Base-by-base conservation (phyloP, 129 eudicot species). In the Ambrosia artemisiifolia region DNA sequence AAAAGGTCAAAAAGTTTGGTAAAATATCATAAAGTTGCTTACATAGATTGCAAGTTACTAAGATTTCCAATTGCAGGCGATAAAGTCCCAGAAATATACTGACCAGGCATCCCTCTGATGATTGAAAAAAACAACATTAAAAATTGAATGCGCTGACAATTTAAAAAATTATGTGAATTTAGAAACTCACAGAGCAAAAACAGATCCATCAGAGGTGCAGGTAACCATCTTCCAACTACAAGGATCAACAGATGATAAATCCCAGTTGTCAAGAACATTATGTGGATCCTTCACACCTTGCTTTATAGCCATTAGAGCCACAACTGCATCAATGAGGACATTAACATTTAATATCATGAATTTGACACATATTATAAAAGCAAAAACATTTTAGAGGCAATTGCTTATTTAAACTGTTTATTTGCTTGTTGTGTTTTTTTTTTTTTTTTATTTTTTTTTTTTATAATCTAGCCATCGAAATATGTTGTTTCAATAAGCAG, bases 171-270 rank as follows among this genome's bases (percentile, higher is more conserved):
- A 68, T 55, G 54, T 60, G 44, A 28, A 42, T 24, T 12, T 8
- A 18, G 56, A 69, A 55, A 49, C 98, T 83, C 75, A 92, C 98
- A 92, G 69, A 70, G 92, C 87, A 74, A 87, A 87, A 75, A 94
- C 98, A 66, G 71, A 90, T 75, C 95, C 85, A 78, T 94, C 96
- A 35, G 80, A 40, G 67, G 85, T 67, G 79, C 99, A 94, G 11
- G 96, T 94, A 65, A 94, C 74, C 99, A 94, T 90, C 60, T 91
- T 84, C 99, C 99, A 94, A 77, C 99, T 85, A 82, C 99, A 94
- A 66, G 99, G 99, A 86, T 94, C 99, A 55, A 94, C 99, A 65
- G 96, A 88, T 19, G 82, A 83, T 5, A 77, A 77, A 79, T 94
- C 99, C 99, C 99, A 94, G 34, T 82, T 85, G 71, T 94, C 91